Evolutionary conservation across 2,329 filamentous ascomycete genomes (phyloP), one percentile per base, ranked within the genome.

Genomic region (Periglandula ipomoeae): DNA sequence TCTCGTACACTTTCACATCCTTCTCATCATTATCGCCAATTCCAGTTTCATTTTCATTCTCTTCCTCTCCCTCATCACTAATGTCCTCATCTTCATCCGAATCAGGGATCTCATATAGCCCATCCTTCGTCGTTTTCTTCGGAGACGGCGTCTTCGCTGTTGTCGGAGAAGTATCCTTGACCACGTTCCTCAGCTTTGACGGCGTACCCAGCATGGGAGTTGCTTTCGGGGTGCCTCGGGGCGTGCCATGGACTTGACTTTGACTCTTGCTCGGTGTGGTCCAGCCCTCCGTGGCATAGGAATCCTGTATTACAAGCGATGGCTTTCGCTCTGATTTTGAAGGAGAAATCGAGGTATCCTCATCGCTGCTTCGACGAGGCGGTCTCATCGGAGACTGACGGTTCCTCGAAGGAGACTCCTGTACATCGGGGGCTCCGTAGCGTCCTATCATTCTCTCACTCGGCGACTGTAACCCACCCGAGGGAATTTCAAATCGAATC

Each of bases 271-370:
- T 55, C 1, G 54, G 47, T 1, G 65, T 59, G 4, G 48, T 54
- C 60, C 59, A 63, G 24, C 60, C 66, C 5, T 65, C 64, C 4
- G 65, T 65, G 17, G 65, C 68, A 54, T 66, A 74, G 8, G 72
- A 73, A 49, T 76, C 72, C 45, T 73, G 62, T 19, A 76, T 68
- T 2, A 70, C 65, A n/a, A 69, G 52, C 6, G 65, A 46, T 56
- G 59, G 51, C 50, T 50, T 50, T 30, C 53, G 54, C 7, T 53
- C 54, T 4, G 56, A 55, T 5, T 42, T 51, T 5, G 55, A 24
- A 4, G 53, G 58, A 27, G 56, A 56, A 0, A 55, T 49, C 9
- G 32, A 27, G 7, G 52, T 50, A 35, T 55, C 53, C 3, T 58
- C 61, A 2, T 54, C 49, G 5, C 58, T 46, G 45, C 57, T 51